Evolutionary conservation across 257 asterid genomes (phyloP), one percentile per base, ranked within the genome.

Genomic region (Eustoma russellianum): DNA sequence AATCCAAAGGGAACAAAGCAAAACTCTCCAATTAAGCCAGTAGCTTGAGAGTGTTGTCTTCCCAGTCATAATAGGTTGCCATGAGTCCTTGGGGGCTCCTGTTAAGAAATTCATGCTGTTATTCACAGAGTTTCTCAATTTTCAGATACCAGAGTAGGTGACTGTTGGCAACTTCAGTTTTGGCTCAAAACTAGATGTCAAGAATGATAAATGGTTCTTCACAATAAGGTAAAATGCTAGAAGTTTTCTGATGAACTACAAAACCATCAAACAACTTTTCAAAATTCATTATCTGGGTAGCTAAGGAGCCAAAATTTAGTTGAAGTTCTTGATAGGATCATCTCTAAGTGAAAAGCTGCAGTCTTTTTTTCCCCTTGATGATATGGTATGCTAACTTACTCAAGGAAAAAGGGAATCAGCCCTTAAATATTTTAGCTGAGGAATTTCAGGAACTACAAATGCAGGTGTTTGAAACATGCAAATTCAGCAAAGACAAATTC

Each of bases 11-110:
- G 82, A 77, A 45, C 94, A 85, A 8, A 92, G 75, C 61, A 78
- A 51, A 17, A 92, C 81, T 63, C 93, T 83, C 97, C 99, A 92
- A 52, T 88, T 92, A 0, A 92, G 74, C 99, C 99, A 88, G 60
- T 92, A 92, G 34, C 83, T 50, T 48, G 94, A 34, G 15, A 83
- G 75, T 5, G 95, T 88, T 59, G 99, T 85, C 46, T 85, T 72
- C 0, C 67, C 95, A 0, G 94, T 82, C 76, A 66, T 64, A 43
- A 80, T 85, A 12, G 95, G 99, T 67, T 78, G 93, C 99, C 97
- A 92, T 59, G 95, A 71, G 47, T 57, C 55, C 53, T 64, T 81
- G 17, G 93, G 71, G 0, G 91, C 70, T 58, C 94, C 99, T 56
- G 95, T 92, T 62, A 85, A 71, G 66, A 85, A 66, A 70, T 88